These are phyloP conservation scores for Butyriboletus loyo DNA, from an alignment of 768 basidiomycete species.

Conservation along the genomic window DNA sequence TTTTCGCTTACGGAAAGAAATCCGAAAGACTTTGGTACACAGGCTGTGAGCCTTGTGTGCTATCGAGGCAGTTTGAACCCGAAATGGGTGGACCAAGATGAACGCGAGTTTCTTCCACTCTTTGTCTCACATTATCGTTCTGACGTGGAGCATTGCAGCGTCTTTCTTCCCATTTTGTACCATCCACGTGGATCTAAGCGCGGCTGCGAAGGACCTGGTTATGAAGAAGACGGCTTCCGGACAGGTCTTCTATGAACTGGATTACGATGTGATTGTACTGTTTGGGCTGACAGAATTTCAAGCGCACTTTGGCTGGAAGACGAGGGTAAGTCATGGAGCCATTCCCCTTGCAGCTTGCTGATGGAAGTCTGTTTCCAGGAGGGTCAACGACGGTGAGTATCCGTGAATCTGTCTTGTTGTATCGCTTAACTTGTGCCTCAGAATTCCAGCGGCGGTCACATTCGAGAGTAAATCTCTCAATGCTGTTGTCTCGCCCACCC, in stretches of 20 bases:
- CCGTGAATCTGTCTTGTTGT: background rate
- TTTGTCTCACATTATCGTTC: background rate
- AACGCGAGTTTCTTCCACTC: background rate
- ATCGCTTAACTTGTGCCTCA: background rate
- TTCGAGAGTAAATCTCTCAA: no score
- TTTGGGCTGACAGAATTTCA: constrained; percentile 10
- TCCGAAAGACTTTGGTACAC: background rate
- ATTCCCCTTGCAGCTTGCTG: background rate
- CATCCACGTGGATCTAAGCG: constrained; percentile 1
- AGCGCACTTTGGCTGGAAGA: constrained; percentile 8
- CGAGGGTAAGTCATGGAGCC: background rate
- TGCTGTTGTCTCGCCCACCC: no score
- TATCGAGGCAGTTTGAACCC: constrained; percentile 12
- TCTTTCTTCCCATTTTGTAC: constrained; percentile 4
- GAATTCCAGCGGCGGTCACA: constrained; percentile 2
- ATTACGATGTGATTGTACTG: constrained; percentile 13
- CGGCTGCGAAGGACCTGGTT: background rate
- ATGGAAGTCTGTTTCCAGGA: background rate
- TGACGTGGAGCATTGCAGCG: background rate
- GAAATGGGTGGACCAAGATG: constrained; percentile 15
- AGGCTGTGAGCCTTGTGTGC: constrained; percentile 3
- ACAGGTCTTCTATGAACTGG: constrained; percentile 5
- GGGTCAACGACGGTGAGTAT: constrained; percentile 1
- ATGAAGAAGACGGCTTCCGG: background rate
- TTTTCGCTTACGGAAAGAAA: constrained; percentile 3